phyloP scores from a whole-genome alignment of 495 filamentous ascomycete genomes.

The Chaetomium fimeti region DNA sequence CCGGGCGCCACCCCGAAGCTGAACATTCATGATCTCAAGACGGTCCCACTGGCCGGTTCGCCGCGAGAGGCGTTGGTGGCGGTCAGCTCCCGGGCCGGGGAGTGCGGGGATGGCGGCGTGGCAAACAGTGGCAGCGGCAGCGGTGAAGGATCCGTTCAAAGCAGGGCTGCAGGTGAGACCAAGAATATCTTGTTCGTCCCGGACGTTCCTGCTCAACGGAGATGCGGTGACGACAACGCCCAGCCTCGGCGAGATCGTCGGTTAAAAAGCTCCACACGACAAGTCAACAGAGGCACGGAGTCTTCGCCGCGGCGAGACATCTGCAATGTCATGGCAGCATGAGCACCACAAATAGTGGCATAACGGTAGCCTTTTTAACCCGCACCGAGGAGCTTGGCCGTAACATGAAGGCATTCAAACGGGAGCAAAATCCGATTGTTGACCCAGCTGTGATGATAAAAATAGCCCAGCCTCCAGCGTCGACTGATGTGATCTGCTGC shows the following conservation, averaged over 20 bases:
- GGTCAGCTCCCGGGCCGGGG: neutral
- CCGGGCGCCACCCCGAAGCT: neutral
- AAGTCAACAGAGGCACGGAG: neutral
- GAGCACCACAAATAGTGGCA: neutral
- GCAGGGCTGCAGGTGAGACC: neutral
- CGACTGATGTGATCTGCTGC: neutral
- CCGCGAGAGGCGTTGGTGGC: neutral
- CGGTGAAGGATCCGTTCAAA: slow-evolving; percentile 2
- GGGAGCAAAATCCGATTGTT: no score
- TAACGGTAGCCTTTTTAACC: neutral
- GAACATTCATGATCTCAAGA: neutral
- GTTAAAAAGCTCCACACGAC: no score
- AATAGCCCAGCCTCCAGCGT: neutral
- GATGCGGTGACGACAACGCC: neutral
- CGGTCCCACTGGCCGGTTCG: neutral
- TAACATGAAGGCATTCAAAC: neutral
- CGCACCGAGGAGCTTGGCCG: neutral
- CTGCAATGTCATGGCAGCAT: neutral
- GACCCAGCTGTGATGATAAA: neutral
- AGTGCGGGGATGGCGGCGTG: slow-evolving; percentile 7
- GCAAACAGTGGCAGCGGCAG: neutral
- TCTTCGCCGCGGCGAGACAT: neutral
- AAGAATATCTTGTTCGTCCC: neutral
- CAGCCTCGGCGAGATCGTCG: neutral
- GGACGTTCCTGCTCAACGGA: neutral